Conservation (phyloP, 2,329 filamentous ascomycete genomes). For the Penicillium polonicum region DNA sequence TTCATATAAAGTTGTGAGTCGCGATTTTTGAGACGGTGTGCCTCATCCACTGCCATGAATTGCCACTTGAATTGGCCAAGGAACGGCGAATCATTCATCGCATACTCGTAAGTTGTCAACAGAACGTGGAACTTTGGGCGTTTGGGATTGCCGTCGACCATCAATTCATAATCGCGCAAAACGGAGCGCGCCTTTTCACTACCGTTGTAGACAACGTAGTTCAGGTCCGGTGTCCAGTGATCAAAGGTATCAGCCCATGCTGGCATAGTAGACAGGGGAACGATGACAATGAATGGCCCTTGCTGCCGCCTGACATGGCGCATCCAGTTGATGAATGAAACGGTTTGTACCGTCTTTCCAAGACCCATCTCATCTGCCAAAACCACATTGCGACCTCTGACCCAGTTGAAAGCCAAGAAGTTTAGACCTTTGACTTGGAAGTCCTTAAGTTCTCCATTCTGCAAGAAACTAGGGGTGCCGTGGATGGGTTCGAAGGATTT, state of each 20-base stretch:
- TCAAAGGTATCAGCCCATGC: slow-evolving; percentile 99
- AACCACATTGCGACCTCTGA: slow-evolving; percentile 89
- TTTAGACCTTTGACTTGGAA: slow-evolving; percentile 95
- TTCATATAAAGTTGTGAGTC: slow-evolving; percentile 91
- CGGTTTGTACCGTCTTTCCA: slow-evolving; percentile 96
- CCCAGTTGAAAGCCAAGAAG: slow-evolving; percentile 96
- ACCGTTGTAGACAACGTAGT: slow-evolving; percentile 95
- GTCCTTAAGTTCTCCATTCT: slow-evolving; percentile 78
- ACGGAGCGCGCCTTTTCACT: slow-evolving; percentile 81
- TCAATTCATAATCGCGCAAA: slow-evolving; percentile 85
- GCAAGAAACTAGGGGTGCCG: slow-evolving; percentile 81
- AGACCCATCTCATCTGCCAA: slow-evolving; percentile 98
- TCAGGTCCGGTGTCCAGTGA: slow-evolving; percentile 90
- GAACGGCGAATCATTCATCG: slow-evolving; percentile 79
- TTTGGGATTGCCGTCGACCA: slow-evolving; percentile 79
- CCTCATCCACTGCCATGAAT: slow-evolving; percentile 92
- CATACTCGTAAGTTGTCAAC: slow-evolving; percentile 96
- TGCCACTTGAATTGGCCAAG: slow-evolving; percentile 95
- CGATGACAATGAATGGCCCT: slow-evolving; percentile 94
- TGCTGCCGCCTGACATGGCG: slow-evolving; percentile 86
- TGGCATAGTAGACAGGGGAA: slow-evolving; percentile 93
- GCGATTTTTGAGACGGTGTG: slow-evolving; percentile 92
- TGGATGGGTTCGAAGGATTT: slow-evolving; percentile 70
- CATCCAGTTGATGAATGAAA: slow-evolving; percentile 95
- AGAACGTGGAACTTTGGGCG: slow-evolving; percentile 97